Evolutionary conservation across 1,284 basidiomycete species (phyloP), one percentile per base, ranked within the genome.

Genomic region (Apiotrichum gamsii): DNA sequence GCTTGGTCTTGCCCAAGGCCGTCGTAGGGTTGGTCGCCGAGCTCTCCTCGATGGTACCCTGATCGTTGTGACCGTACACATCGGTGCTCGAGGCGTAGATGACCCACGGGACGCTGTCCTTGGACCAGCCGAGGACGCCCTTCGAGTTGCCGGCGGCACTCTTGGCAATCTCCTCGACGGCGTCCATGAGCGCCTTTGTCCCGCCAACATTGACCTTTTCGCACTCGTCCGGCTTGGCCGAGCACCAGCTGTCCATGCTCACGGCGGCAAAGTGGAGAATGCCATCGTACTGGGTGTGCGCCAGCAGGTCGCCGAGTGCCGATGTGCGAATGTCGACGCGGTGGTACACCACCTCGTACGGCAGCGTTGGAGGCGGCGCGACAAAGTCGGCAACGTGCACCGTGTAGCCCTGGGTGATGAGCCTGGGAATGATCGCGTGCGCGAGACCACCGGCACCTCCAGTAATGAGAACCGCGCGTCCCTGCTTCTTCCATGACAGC

Each of bases 401-500:
- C 8, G 38, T 58, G 49, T 60, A 64, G 9, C 43, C 34, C 20
- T 32, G 39, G n/a, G 20, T 32, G 20, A 39, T 24, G 15, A 45
- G 39, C 8, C 38, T 36, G 9, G 29, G 32, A 5, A 46, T 35
- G 14, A 47, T 29, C 10, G 28, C 54, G 60, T 49, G 43, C 59
- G 60, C 70, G 9, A 72, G 52, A 15, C 58, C 59, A 0, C 67
- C 65, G 1, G 67, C 66, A 16, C 70, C 70, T 13, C 68, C 70
- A 5, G 66, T 69, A 42, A 72, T 48, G 15, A 72, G 47, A 5
- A 72, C 29, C 5, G 29, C 39, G 19, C 21, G 30, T 77, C 4
- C 81, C 80, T 20, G 86, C 84, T 60, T 18, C 25, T 19, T 33
- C 29, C 39, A 31, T 28, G 30, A 14, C 31, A 42, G 19, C 45